Conservation (phyloP, 352 stramenopile genomes). For the Phytophthora vignae region DNA sequence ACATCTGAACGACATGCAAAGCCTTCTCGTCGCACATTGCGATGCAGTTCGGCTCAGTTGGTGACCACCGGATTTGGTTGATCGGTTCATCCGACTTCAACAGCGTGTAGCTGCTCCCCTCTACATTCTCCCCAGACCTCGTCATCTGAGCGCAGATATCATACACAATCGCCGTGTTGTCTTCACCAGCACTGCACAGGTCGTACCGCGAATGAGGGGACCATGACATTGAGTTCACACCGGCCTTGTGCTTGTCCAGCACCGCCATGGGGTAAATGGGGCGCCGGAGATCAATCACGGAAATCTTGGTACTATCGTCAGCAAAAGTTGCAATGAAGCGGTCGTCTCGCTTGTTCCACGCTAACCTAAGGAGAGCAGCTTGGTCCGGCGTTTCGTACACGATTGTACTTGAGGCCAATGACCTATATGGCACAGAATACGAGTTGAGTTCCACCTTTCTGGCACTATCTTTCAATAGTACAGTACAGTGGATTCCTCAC, state of each 20-base stretch:
- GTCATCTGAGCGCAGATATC: conserved; percentile 76
- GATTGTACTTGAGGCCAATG: conserved; percentile 95
- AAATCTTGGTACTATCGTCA: conserved; percentile 91
- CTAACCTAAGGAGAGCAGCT: conserved; percentile 93
- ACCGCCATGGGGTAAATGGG: conserved; percentile 92
- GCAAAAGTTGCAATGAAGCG: conserved; percentile 97
- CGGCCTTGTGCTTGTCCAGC: conserved; percentile 91
- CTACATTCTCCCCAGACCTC: conserved; percentile 27
- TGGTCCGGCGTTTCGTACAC: conserved; percentile 94
- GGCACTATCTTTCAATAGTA: neutral
- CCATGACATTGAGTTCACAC: conserved; percentile 98
- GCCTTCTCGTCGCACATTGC: conserved; percentile 95
- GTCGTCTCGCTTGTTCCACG: conserved; percentile 98
- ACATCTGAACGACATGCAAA: conserved; percentile 94
- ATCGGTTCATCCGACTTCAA: conserved; percentile 77
- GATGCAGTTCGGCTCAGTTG: conserved; percentile 95
- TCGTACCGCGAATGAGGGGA: conserved; percentile 93
- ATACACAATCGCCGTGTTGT: conserved; percentile 97
- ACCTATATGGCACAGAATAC: conserved; percentile 30
- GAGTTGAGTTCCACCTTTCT: conserved; percentile 3
- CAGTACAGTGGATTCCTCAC: conserved; percentile 40
- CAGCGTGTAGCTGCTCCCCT: conserved; percentile 55
- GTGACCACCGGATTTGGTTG: conserved; percentile 92
- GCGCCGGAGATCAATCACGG: conserved; percentile 97
- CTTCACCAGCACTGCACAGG: conserved; percentile 96